Conservation (phyloP, 768 basidiomycete genomes). For the Botryobasidium botryosum region DNA sequence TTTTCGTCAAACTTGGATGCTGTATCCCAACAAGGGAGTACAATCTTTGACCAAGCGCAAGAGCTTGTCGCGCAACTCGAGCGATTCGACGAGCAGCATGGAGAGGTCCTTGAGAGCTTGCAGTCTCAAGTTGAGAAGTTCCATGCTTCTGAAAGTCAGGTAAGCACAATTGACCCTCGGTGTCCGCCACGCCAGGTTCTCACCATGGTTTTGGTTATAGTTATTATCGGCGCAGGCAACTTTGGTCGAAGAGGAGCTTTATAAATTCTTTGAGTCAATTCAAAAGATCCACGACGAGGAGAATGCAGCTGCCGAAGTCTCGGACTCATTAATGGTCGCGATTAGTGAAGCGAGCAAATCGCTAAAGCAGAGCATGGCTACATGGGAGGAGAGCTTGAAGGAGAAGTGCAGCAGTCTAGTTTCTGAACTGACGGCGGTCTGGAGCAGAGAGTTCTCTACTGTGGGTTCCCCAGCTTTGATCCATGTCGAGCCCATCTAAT, state of each 20-base stretch:
- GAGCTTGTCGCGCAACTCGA: conserved; percentile 40
- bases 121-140: conserved; percentile 39
- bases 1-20: conserved; percentile 47
- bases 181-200: no score
- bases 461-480: conserved; percentile 20
- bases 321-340: conserved; percentile 30
- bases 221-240: conserved; percentile 25
- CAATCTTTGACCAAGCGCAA: conserved; percentile 36
- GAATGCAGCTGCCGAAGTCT: conserved; percentile 33
- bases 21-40: conserved; percentile 44
- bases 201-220: conserved; percentile 7
- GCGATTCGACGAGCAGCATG: conserved; percentile 40
- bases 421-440: conserved; percentile 23
- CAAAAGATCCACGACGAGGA: conserved; percentile 40
- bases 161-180: conserved; percentile 20
- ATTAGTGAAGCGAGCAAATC: conserved; percentile 37
- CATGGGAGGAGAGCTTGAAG: conserved; percentile 41
- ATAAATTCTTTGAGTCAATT: conserved; percentile 35
- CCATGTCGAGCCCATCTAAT: no score
- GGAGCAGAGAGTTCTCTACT: conserved; percentile 26
- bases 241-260: conserved; percentile 40
- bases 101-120: conserved; percentile 36
- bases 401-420: conserved; percentile 35
- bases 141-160: conserved; percentile 37
- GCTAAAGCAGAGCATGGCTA: conserved; percentile 32